Base-by-base conservation (phyloP, 306 rosid genomes). In the Pueraria montana region DNA sequence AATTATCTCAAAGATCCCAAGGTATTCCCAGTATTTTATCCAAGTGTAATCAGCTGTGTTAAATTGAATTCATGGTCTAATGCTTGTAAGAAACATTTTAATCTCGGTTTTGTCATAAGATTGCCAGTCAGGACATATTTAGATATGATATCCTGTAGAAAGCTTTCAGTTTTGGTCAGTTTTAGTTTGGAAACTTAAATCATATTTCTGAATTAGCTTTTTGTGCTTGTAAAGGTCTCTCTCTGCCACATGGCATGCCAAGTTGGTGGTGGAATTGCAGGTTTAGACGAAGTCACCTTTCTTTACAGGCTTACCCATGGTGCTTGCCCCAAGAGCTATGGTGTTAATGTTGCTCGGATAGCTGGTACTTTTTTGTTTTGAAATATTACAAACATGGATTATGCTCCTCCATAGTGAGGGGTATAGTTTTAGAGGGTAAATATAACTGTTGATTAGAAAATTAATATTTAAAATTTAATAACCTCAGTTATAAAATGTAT, bases 311-410 rank as follows among this genome's bases (percentile, higher is more conserved):
- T 94, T 87, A 92, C 89, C 11, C 79, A 82, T 3, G 98, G 98
- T 85, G 92, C 97, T 45, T 96, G 99, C 84, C 99, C 99, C 70
- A 96, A 92, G 89, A 94, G 99, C 90, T 96, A 94, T 89, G 99
- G 97, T 61, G 97, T 94, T 79, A 94, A 94, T 71, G 93, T 96
- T 82, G 97, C 99, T 20, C 94, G 94, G 67, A 75, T 96, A 89
- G 99, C 99, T 72, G 97, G 97, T 94, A 90, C 55, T 12, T 8
- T 56, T 80, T 56, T 26, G 49, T 42, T 80, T 55, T 78, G 21
- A 69, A 7, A 64, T 63, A 30, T 50, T n/a, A 24, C 17, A 34
- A 36, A 48, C 42, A 14, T 42, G 55, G 38, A 23, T 43, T 42
- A 6, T 21, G 32, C 74, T 69, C 53, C 32, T 10, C 55, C 10